A percentile compares a stretch with the other conserved stretches of the same genome.
phyloP scores from a whole-genome alignment of 129 eudicot genomes.

The Silybum marianum region DNA sequence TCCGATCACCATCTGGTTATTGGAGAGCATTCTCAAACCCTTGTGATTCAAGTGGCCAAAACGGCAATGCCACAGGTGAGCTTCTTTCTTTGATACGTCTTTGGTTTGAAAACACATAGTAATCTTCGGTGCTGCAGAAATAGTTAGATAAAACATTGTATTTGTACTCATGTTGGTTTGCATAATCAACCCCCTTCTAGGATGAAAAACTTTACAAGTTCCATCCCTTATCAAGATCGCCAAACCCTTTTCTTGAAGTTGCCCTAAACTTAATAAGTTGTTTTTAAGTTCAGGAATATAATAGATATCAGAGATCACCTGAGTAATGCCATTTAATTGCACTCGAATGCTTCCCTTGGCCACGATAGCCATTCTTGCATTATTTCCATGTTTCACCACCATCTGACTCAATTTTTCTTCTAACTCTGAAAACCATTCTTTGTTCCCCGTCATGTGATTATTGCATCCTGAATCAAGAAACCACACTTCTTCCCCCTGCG shows the following conservation, averaged over 20 bases:
- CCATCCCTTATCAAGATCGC: not conserved
- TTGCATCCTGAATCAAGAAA: not conserved
- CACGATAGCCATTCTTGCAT: not conserved
- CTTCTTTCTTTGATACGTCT: not conserved
- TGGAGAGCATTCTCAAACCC: not conserved
- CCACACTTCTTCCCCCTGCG: not conserved
- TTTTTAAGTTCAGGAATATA: too few relatives aligned
- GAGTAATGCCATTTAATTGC: not conserved
- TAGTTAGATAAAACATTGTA: constrained; percentile 5
- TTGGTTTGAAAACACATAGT: not conserved
- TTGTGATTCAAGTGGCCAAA: constrained; percentile 6
- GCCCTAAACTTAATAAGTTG: not conserved
- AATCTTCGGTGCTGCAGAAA: not conserved
- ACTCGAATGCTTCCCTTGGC: not conserved
- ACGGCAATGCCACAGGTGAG: not conserved
- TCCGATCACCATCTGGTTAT: not conserved
- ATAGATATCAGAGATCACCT: not conserved
- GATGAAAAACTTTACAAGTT: constrained; percentile 1
- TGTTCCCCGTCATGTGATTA: not conserved
- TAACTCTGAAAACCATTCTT: not conserved
- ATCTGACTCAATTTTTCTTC: not conserved
- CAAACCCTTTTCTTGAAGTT: constrained; percentile 4
- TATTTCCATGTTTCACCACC: constrained; percentile 14
- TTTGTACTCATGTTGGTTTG: constrained; percentile 5
- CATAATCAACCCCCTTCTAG: not conserved